Percentiles rank a stretch among this genome's conserved stretches.
Evolutionary conservation across 768 basidiomycete species (phyloP).

Genomic region (Leucosporidium creatinivorum): DNA sequence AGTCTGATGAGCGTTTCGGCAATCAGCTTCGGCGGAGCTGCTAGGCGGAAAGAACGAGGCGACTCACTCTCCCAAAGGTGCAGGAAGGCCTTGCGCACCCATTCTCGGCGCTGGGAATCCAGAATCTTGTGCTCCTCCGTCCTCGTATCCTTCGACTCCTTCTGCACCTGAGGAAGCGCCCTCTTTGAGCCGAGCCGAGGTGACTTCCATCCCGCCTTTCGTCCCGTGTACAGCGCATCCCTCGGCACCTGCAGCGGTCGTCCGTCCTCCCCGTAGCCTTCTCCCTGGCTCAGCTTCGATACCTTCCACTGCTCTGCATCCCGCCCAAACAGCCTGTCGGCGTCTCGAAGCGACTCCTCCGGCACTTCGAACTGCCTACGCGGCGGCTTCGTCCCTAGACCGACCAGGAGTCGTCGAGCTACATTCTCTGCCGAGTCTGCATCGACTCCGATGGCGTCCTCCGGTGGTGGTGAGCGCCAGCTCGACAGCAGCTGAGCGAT

Average conservation of each 20-base stretch:
- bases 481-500: not conserved
- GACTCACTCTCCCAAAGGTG: conserved; percentile 34
- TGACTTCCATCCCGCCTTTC: not conserved
- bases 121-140: conserved; percentile 26
- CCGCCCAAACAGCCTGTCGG: not conserved
- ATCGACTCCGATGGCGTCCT: not conserved
- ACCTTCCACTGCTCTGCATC: not conserved
- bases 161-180: conserved; percentile 34
- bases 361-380: not conserved
- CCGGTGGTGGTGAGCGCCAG: not conserved
- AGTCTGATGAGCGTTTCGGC: not conserved
- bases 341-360: not conserved
- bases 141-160: conserved; percentile 28
- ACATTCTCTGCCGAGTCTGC: not conserved
- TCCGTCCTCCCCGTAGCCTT: not conserved
- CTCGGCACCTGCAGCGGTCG: not conserved
- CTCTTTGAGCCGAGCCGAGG: not conserved
- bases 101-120: conserved; percentile 38
- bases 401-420: not conserved
- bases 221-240: not conserved
- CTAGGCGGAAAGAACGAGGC: not conserved
- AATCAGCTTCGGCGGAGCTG: too few relatives aligned
- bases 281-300: not conserved
- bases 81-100: conserved; percentile 37
- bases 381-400: not conserved